Conservation (phyloP, 1,139 yeast species). For the Hansenula lynferdii region DNA sequence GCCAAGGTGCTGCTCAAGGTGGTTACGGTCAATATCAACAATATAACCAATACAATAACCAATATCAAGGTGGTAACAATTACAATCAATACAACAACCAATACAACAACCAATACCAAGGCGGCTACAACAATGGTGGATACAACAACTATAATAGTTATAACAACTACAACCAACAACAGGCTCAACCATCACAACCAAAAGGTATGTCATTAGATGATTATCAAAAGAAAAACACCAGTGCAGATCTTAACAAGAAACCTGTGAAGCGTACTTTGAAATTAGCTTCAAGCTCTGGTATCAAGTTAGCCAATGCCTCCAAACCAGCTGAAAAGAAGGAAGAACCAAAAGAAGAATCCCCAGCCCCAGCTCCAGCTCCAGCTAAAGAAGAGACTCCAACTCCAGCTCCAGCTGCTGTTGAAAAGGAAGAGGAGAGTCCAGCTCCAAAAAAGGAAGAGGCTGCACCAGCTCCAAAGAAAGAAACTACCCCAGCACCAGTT, state of each 20-base stretch:
- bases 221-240: slow-evolving; percentile 50
- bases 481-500: slow-evolving; percentile 4
- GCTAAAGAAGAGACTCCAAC: slow-evolving; percentile 9
- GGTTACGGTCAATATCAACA: slow-evolving; percentile 22
- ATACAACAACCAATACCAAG: slow-evolving; percentile 8
- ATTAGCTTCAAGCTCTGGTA: slow-evolving; percentile 59
- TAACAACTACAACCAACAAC: slow-evolving; percentile 15
- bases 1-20: slow-evolving; percentile 14
- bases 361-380: no score
- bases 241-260: slow-evolving; percentile 28
- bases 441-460: not conserved
- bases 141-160: slow-evolving; percentile 14
- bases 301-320: slow-evolving; percentile 61
- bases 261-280: slow-evolving; percentile 48
- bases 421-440: no score
- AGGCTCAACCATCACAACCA: slow-evolving; percentile 28
- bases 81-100: slow-evolving; percentile 7
- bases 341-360: slow-evolving; percentile 16
- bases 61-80: slow-evolving; percentile 8
- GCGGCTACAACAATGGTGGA: slow-evolving; percentile 15
- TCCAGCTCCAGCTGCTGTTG: slow-evolving; percentile 12
- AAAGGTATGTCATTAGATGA: slow-evolving; percentile 86
- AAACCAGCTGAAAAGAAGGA: slow-evolving; percentile 30
- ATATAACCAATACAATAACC: slow-evolving; percentile 10
- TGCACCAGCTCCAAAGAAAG: no score